Evolutionary conservation across 164 flowering plant species (phyloP).

Genomic region (Brasenia schreberi): DNA sequence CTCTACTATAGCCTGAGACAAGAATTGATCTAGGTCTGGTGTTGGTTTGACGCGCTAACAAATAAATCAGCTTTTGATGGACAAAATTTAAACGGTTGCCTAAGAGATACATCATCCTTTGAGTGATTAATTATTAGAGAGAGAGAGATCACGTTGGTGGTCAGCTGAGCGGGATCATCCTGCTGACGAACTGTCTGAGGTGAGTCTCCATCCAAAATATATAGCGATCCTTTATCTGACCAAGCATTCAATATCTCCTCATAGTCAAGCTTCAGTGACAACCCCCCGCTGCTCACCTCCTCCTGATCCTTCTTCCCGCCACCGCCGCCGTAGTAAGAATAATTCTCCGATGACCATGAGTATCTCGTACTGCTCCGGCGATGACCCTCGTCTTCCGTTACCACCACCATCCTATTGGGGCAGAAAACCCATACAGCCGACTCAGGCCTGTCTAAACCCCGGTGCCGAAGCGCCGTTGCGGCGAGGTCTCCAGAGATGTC

Average conservation of each 20-base stretch:
- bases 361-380: neutral
- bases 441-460: conserved; percentile 18
- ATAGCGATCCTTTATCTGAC: conserved; percentile 62
- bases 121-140: neutral
- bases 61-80: too few species aligned
- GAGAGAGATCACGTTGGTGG: conserved; percentile 13
- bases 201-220: conserved; percentile 19
- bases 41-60: too few species aligned
- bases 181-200: conserved; percentile 60
- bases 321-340: neutral
- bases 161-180: conserved; percentile 9
- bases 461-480: conserved; percentile 43
- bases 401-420: conserved; percentile 41
- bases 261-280: conserved; percentile 73
- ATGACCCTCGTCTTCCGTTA: conserved; percentile 15
- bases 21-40: too few species aligned
- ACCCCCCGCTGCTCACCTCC: conserved; percentile 2
- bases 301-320: neutral
- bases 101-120: too few species aligned
- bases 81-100: too few species aligned
- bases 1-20: too few species aligned
- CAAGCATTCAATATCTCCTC: conserved; percentile 62
- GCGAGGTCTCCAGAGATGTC: conserved; percentile 14
- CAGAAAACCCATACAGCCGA: conserved; percentile 60
- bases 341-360: neutral